Conservation (phyloP, 192 early-diverging fungal genomes). For the Cetraspora pellucida region DNA sequence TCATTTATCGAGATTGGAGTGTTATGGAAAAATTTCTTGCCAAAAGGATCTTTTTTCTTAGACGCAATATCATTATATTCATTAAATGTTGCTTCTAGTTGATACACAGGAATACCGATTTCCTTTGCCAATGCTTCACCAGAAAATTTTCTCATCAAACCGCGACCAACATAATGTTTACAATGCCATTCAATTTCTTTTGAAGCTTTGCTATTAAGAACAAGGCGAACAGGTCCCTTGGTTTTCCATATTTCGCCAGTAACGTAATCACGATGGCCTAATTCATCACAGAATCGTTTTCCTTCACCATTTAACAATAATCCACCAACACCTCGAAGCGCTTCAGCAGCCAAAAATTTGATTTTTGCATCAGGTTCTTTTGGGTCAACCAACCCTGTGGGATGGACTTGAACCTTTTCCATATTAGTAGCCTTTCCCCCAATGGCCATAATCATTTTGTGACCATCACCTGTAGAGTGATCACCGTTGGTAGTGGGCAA, state of each 20-base stretch:
- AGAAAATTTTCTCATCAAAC: constrained; percentile 81
- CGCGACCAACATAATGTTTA: constrained; percentile 87
- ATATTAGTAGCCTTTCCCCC: constrained; percentile 90
- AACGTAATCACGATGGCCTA: constrained; percentile 92
- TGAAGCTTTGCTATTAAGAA: constrained; percentile 81
- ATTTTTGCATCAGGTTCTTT: constrained; percentile 87
- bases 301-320: constrained; percentile 79
- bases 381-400: constrained; percentile 92
- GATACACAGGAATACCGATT: constrained; percentile 56
- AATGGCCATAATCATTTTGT: constrained; percentile 79
- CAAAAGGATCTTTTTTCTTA: constrained; percentile 64
- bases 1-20: constrained; percentile 55
- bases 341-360: constrained; percentile 81
- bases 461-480: constrained; percentile 94
- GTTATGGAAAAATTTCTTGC: constrained; percentile 72
- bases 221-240: constrained; percentile 82
- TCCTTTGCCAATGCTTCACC: constrained; percentile 81
- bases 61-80: constrained; percentile 62
- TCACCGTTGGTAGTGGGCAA: constrained; percentile 92
- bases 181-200: constrained; percentile 94
- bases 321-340: constrained; percentile 92
- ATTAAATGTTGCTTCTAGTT: constrained; percentile 58
- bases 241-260: constrained; percentile 86
- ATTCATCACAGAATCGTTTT: constrained; percentile 89
- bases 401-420: constrained; percentile 97